Percentiles rank a stretch among this genome's conserved stretches.
Conservation (phyloP, 2,329 filamentous ascomycete species). For the Leptosphaerulina australis region DNA sequence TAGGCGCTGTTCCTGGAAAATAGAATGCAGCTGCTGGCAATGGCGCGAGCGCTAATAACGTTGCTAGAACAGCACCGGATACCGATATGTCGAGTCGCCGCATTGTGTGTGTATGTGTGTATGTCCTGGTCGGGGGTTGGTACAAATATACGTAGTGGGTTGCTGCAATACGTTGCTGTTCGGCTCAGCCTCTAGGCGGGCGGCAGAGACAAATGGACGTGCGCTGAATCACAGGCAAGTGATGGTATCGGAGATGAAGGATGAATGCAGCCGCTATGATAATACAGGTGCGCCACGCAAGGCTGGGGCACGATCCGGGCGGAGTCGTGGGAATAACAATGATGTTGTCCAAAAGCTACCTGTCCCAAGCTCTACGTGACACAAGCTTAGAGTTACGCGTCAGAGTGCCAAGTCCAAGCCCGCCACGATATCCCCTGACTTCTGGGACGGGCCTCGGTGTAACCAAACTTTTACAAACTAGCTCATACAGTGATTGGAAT, state of each 20-base stretch:
- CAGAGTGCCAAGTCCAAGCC: constrained; percentile 9
- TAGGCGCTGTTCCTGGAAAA: constrained; percentile 92
- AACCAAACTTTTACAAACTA: background rate
- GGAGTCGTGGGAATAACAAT: constrained; percentile 22
- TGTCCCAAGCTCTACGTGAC: constrained; percentile 29
- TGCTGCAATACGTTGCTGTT: constrained; percentile 12
- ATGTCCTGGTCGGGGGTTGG: background rate
- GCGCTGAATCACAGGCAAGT: background rate
- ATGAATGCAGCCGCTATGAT: constrained; percentile 1
- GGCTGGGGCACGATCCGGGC: background rate
- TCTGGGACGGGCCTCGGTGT: background rate
- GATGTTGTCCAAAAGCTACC: constrained; percentile 32
- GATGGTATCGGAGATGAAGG: background rate
- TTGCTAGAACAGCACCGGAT: constrained; percentile 39
- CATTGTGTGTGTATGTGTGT: constrained; percentile 31
- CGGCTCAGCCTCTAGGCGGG: constrained; percentile 16
- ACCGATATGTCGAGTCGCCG: constrained; percentile 35
- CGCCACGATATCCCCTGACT: constrained; percentile 5
- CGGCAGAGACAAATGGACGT: constrained; percentile 21
- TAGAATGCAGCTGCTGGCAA: constrained; percentile 73
- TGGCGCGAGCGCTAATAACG: constrained; percentile 48
- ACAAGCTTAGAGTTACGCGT: constrained; percentile 29
- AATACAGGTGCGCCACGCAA: background rate
- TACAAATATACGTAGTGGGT: constrained; percentile 1
- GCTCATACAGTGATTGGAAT: background rate